Percentiles rank a stretch among this genome's conserved stretches.
phyloP scores from a whole-genome alignment of 164 flowering plant genomes.

The Platanus orientalis region DNA sequence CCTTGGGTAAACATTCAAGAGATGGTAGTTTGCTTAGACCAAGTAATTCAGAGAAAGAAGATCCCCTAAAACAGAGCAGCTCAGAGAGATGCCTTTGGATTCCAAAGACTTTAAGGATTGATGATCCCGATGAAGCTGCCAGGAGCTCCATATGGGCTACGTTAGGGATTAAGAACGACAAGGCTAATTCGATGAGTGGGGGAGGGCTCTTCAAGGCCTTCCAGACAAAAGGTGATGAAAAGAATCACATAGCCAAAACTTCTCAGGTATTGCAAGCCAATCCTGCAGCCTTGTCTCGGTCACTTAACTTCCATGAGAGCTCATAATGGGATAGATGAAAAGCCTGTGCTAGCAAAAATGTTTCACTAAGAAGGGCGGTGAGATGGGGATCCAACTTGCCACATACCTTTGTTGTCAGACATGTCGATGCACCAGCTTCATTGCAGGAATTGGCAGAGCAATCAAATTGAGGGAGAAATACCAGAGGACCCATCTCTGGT shows the following conservation, averaged over 20 bases:
- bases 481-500: not conserved
- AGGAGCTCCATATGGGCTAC: conserved; percentile 90
- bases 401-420: not conserved
- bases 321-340: too few species aligned
- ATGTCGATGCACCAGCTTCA: not conserved
- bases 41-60: conserved; percentile 25
- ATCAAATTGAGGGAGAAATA: not conserved
- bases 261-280: too few species aligned
- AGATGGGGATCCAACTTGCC: not conserved
- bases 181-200: conserved; percentile 29
- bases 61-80: conserved; percentile 23
- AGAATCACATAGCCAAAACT: too few species aligned
- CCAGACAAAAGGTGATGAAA: conserved; percentile 39
- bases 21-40: conserved; percentile 33
- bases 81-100: conserved; percentile 47
- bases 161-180: conserved; percentile 62
- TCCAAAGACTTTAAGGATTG: too few species aligned
- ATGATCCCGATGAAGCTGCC: conserved; percentile 86
- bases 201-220: conserved; percentile 58
- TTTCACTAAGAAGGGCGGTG: not conserved
- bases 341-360: not conserved
- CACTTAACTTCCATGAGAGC: too few species aligned
- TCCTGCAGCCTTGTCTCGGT: too few species aligned
- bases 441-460: not conserved
- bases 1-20: conserved; percentile 62